These are phyloP conservation scores for Coemansia sp. DNA, from an alignment of 192 early-diverging fungal genomes.

Conservation along the genomic window DNA sequence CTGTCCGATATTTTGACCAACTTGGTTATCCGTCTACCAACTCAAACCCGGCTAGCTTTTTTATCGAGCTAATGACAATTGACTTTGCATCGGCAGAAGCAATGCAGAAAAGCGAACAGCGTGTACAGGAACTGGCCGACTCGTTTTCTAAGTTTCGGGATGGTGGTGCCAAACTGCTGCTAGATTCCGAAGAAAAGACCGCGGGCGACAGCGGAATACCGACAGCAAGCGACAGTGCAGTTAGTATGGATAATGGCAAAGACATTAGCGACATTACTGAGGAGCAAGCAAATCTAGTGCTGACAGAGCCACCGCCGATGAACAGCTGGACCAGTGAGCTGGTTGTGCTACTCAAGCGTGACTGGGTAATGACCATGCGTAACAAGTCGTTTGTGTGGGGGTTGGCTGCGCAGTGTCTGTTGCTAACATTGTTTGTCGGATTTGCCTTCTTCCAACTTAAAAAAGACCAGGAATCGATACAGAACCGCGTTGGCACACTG, in stretches of 20 bases:
- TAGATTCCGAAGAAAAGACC: neutral
- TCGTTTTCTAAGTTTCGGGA: slow-evolving; percentile 12
- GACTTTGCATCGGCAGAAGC: slow-evolving; percentile 36
- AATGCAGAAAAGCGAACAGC: slow-evolving; percentile 21
- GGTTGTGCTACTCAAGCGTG: slow-evolving; percentile 16
- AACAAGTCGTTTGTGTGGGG: slow-evolving; percentile 22
- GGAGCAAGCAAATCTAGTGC: slow-evolving; percentile 16
- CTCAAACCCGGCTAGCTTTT: slow-evolving; percentile 65
- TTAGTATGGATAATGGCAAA: neutral
- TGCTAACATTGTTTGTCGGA: slow-evolving; percentile 47
- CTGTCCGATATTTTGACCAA: slow-evolving; percentile 42
- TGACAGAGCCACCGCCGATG: slow-evolving; percentile 22
- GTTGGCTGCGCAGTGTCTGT: slow-evolving; percentile 15
- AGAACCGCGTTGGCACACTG: slow-evolving; percentile 49
- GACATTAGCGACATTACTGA: slow-evolving; percentile 17
- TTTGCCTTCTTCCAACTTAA: slow-evolving; percentile 53
- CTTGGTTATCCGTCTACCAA: slow-evolving; percentile 56
- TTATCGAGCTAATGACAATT: slow-evolving; percentile 59
- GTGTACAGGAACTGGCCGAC: slow-evolving; percentile 27
- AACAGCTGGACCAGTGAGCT: slow-evolving; percentile 23
- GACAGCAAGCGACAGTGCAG: neutral
- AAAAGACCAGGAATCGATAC: slow-evolving; percentile 31
- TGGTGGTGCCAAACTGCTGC: neutral
- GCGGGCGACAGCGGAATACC: neutral
- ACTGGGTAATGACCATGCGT: slow-evolving; percentile 14